Evolutionary conservation across 768 basidiomycete genomes (phyloP), one percentile per base, ranked within the genome.

Genomic region (Leucosporidium creatinivorum): DNA sequence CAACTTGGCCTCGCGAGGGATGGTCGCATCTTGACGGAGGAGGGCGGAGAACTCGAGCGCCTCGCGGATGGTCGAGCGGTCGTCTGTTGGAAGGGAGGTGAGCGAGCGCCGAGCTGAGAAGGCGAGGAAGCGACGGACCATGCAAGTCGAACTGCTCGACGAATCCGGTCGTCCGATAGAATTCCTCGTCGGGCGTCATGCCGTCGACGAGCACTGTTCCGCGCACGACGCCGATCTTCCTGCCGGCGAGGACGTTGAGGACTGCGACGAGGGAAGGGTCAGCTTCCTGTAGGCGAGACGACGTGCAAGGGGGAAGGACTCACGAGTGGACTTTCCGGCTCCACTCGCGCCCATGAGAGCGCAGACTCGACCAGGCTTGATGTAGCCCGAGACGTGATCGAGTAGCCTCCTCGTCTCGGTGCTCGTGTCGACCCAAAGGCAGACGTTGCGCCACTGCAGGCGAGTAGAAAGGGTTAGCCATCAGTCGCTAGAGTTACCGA

Each of bases 281-380:
- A 58, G 33, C 15, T n/a, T n/a, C 3, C 50, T 78, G 50, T 21
- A 8, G 31, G 3, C 9, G 36, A 8, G n/a, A 4, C 19, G 15
- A 13, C 23, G 3, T 21, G 4, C 9, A 51, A n/a, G 70, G 74
- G 18, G 50, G 44, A 56, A 69, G 61, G 4, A 69, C 62, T 59
- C 25, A 78, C 69, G 15, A 68, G 73, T 31, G 69, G 69, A 77
- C 67, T 80, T 80, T 55, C 80, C 80, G 18, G 81, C 80, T 61
- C 81, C 81, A 6, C 77, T 78, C 7, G 79, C 81, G 51, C 81
- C 81, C 79, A 82, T 80, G 2, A 81, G 76, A 0, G 81, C 81
- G 8, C 79, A 80, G 3, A 81, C 70, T 3, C 73, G 36, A 6
- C 70, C 67, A 4, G 70, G 70, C 56, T 68, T 70, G 69, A 75